These are phyloP conservation scores for Arachis stenosperma DNA, from an alignment of 306 rosid species.

Conservation along the genomic window DNA sequence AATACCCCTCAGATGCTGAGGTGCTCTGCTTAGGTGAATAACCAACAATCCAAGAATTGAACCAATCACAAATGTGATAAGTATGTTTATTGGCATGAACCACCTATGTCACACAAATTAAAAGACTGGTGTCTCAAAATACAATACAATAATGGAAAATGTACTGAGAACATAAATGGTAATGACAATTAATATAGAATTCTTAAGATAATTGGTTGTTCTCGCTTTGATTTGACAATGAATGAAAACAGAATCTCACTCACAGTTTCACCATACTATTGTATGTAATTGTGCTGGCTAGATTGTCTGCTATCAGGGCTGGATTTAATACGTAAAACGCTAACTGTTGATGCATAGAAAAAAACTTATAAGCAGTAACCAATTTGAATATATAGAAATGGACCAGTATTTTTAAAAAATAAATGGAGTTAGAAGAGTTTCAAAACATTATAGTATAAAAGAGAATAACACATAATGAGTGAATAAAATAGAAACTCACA, in stretches of 20 bases:
- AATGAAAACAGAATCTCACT: conserved; percentile 17
- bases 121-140: conserved; percentile 1
- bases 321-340: conserved; percentile 62
- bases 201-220: neutral
- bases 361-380: neutral
- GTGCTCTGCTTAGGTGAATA: conserved; percentile 51
- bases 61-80: conserved; percentile 55
- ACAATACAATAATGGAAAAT: neutral
- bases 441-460: too few species aligned
- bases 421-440: too few species aligned
- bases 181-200: neutral
- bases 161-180: neutral
- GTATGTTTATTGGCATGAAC: conserved; percentile 63
- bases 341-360: conserved; percentile 36
- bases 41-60: conserved; percentile 57
- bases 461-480: neutral
- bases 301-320: conserved; percentile 50
- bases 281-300: conserved; percentile 53
- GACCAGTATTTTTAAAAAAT: too few species aligned
- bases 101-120: conserved; percentile 42
- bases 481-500: conserved; percentile 30
- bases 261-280: conserved; percentile 53
- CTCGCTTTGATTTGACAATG: too few species aligned
- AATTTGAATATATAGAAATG: neutral
- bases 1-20: conserved; percentile 57